Evolutionary conservation across 176 grass and related monocot genomes (phyloP).

Genomic region (Eragrostis curvula): DNA sequence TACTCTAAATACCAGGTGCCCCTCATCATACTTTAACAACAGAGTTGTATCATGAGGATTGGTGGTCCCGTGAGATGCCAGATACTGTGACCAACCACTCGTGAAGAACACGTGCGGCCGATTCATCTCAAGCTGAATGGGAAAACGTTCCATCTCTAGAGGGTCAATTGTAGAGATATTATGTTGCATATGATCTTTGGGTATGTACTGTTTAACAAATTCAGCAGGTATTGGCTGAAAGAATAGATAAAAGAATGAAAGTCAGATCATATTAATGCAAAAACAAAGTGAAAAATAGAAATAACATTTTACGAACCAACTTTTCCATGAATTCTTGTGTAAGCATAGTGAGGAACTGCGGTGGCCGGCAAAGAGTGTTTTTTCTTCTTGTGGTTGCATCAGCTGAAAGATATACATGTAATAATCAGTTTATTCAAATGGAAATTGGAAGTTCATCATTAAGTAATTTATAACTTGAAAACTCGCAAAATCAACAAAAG

Average conservation of each 20-base stretch:
- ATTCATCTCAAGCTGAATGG: no score
- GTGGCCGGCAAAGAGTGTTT: not conserved
- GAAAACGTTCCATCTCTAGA: not conserved
- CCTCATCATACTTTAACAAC: constrained; percentile 21
- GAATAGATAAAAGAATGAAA: not conserved
- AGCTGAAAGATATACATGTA: not conserved
- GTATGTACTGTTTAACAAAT: constrained; percentile 4
- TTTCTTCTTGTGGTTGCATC: not conserved
- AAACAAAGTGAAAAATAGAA: not conserved
- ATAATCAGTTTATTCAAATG: not conserved
- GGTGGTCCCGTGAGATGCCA: not conserved
- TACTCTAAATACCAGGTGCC: not conserved
- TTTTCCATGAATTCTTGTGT: not conserved
- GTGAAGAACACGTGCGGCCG: not conserved
- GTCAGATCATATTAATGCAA: not conserved
- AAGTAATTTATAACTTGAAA: not conserved
- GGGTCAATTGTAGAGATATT: not conserved
- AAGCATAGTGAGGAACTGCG: constrained; percentile 18
- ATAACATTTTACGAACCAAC: constrained; percentile 17
- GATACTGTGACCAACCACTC: constrained; percentile 3
- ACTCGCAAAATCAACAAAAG: no score
- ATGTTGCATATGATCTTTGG: not conserved
- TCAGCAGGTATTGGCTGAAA: not conserved
- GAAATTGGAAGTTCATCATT: not conserved
- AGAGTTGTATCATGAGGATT: not conserved